These are phyloP conservation scores for Sparassis latifolia DNA, from an alignment of 1,284 basidiomycete genomes.

Conservation along the genomic window DNA sequence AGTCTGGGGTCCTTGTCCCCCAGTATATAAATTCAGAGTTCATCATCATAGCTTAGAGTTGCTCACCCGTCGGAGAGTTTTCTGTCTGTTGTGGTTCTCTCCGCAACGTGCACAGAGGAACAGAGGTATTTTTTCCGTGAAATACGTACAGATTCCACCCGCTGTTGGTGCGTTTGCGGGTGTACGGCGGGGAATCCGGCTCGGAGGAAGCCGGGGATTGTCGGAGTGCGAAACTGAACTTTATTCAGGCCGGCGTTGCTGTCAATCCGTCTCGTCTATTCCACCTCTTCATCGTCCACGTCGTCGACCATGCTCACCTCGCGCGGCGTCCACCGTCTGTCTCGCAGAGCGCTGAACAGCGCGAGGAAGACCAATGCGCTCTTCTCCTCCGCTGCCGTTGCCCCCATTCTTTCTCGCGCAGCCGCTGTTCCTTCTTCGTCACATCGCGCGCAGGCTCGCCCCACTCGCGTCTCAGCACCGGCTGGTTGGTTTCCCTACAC, in stretches of 20 bases:
- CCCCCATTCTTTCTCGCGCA: slow-evolving; percentile 30
- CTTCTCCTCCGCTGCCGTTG: slow-evolving; percentile 64
- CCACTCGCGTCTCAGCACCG: slow-evolving; percentile 36
- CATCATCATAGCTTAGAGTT: no score
- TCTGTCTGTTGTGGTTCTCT: no score
- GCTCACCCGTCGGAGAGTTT: no score
- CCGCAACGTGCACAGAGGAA: no score
- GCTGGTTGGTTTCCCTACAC: slow-evolving; percentile 30
- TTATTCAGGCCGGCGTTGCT: slow-evolving; percentile 23
- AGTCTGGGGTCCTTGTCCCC: no score
- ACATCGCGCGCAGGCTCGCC: slow-evolving; percentile 33
- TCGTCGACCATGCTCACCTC: slow-evolving; percentile 64
- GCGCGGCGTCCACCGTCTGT: slow-evolving; percentile 77
- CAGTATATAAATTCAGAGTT: no score
- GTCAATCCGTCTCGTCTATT: slow-evolving; percentile 19
- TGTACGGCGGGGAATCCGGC: slow-evolving; percentile 3
- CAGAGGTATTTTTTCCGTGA: not conserved
- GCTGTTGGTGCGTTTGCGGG: slow-evolving; percentile 6
- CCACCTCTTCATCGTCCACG: slow-evolving; percentile 20
- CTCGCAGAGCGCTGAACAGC: slow-evolving; percentile 70
- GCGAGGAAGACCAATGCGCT: slow-evolving; percentile 69
- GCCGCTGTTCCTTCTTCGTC: slow-evolving; percentile 28
- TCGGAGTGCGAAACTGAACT: slow-evolving; percentile 25
- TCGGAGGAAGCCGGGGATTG: slow-evolving; percentile 27
- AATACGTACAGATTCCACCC: not conserved